Conservation (phyloP, 2,329 filamentous ascomycete genomes). For the Fusarium begoniae region DNA sequence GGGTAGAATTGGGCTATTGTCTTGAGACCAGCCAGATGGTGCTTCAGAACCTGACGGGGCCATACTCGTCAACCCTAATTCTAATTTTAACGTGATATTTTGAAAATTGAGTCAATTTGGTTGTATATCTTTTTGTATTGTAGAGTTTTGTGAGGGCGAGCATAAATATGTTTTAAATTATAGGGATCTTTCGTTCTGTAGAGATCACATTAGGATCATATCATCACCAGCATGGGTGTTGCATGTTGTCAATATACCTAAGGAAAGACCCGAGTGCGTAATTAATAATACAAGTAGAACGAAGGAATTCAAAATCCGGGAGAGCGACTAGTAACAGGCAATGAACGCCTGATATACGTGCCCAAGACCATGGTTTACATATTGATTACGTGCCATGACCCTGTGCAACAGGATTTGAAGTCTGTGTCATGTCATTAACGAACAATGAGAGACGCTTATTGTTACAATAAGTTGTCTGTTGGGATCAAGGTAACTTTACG, state of each 20-base stretch:
- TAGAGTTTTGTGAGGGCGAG: neutral
- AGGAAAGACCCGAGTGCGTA: neutral
- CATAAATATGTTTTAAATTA: neutral
- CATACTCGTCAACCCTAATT: too few relatives aligned
- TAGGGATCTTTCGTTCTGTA: neutral
- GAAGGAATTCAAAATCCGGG: neutral
- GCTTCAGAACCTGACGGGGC: neutral
- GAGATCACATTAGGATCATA: neutral
- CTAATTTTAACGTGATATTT: too few relatives aligned
- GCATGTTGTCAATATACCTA: neutral
- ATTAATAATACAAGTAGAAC: neutral
- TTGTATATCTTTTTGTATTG: accelerated
- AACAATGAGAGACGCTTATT: accelerated
- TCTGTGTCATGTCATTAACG: accelerated
- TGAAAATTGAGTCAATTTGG: neutral
- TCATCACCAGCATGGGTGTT: neutral
- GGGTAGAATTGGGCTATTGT: too few relatives aligned
- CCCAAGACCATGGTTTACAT: neutral
- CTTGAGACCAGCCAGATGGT: neutral
- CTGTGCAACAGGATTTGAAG: neutral
- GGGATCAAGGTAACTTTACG: neutral
- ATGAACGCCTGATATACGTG: neutral
- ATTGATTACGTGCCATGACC: neutral
- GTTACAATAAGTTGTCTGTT: neutral
- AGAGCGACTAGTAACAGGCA: neutral